Conservation (phyloP, 2,329 filamentous ascomycete genomes). For the Colletotrichum magnum region DNA sequence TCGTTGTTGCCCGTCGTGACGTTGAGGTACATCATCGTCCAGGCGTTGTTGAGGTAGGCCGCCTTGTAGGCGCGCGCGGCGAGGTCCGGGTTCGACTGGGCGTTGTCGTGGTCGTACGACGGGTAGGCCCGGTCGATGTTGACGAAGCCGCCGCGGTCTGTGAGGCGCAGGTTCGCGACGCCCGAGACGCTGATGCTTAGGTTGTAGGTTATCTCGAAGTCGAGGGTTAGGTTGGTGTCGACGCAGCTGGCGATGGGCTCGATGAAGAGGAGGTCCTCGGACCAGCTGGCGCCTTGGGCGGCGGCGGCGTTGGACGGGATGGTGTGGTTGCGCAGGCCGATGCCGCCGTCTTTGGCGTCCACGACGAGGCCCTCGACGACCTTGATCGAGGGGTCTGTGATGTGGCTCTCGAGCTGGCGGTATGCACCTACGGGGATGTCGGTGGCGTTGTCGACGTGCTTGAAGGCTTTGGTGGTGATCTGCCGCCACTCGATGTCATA, state of each 20-base stretch:
- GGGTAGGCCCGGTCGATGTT: constrained; percentile 54
- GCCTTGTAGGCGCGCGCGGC: constrained; percentile 57
- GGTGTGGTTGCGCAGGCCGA: constrained; percentile 63
- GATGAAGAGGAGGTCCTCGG: constrained; percentile 63
- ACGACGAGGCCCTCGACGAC: constrained; percentile 60
- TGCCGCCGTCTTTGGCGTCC: constrained; percentile 55
- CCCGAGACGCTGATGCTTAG: constrained; percentile 11
- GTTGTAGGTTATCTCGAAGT: constrained; percentile 50
- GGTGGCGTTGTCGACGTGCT: constrained; percentile 49
- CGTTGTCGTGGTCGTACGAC: constrained; percentile 45
- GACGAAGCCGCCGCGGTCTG: constrained; percentile 59
- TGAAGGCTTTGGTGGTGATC: constrained; percentile 41
- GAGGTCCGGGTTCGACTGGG: constrained; percentile 54
- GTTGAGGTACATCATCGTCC: constrained; percentile 56
- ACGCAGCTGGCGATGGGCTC: constrained; percentile 61
- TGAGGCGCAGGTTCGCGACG: constrained; percentile 49
- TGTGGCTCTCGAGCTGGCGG: constrained; percentile 45
- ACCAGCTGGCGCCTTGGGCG: constrained; percentile 56
- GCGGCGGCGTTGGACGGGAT: constrained; percentile 49
- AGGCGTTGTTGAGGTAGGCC: constrained; percentile 58
- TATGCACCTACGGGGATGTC: constrained; percentile 47
- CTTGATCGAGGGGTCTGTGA: constrained; percentile 50
- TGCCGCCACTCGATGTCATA: constrained; percentile 57
- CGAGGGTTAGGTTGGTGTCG: constrained; percentile 58
- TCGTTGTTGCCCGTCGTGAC: constrained; percentile 49